phyloP scores from a whole-genome alignment of 2,329 filamentous ascomycete genomes.

The Monilinia polystroma region DNA sequence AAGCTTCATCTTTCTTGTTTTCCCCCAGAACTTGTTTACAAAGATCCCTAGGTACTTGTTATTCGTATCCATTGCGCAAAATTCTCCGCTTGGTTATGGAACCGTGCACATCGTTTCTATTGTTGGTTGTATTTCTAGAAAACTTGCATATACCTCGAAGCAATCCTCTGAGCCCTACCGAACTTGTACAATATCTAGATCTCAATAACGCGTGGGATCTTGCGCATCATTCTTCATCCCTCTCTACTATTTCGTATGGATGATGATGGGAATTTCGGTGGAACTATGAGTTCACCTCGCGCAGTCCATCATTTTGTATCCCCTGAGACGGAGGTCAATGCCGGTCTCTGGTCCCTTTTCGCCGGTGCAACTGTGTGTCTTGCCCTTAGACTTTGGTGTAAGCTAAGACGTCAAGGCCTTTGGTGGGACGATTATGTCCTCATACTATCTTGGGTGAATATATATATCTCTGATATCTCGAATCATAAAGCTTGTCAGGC shows the following conservation, averaged over 20 bases:
- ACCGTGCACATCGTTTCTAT: slow-evolving; percentile 9
- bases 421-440: slow-evolving; percentile 34
- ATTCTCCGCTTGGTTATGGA: slow-evolving; percentile 8
- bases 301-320: slow-evolving; percentile 26
- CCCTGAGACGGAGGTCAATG: slow-evolving; percentile 28
- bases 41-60: neutral
- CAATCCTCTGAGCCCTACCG: neutral
- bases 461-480: neutral
- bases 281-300: slow-evolving; percentile 26
- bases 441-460: slow-evolving; percentile 28
- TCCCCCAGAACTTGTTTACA: neutral
- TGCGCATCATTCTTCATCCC: neutral
- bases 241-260: neutral
- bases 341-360: slow-evolving; percentile 30
- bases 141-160: slow-evolving; percentile 12
- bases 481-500: neutral
- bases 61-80: neutral
- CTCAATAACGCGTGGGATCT: slow-evolving; percentile 8
- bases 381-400: slow-evolving; percentile 27
- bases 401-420: slow-evolving; percentile 27
- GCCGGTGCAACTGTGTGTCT: slow-evolving; percentile 28
- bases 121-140: slow-evolving; percentile 11
- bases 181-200: neutral
- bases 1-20: slow-evolving; percentile 4
- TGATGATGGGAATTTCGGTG: slow-evolving; percentile 3